Conservation (phyloP, 73 alveolate species). For the Tetrahymena elliotti region DNA sequence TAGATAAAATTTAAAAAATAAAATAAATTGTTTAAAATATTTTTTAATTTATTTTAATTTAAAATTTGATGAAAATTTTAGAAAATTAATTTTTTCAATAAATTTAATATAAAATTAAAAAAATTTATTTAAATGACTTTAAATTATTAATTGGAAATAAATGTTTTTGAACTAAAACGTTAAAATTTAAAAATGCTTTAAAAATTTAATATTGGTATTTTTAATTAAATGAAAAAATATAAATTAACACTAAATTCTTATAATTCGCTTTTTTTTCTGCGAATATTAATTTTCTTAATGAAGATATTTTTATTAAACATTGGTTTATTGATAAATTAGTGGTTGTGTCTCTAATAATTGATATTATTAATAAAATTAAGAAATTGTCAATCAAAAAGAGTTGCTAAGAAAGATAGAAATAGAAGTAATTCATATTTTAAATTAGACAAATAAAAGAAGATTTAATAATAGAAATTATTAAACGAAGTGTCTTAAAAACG, state of each 20-base stretch:
- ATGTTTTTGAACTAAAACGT: neutral
- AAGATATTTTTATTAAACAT: neutral
- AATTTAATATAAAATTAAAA: too few species aligned
- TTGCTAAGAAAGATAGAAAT: neutral
- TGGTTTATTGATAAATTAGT: neutral
- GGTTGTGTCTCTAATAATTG: neutral
- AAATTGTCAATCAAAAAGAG: neutral
- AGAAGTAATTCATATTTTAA: neutral
- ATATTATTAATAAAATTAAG: neutral
- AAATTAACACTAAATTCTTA: neutral
- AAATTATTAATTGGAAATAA: too few species aligned
- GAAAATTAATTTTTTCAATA: too few species aligned
- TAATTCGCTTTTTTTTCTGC: neutral
- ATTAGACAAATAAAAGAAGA: neutral
- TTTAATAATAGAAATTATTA: neutral
- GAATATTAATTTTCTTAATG: neutral
- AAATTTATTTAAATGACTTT: too few species aligned
- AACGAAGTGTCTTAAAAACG: neutral
- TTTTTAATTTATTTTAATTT: too few species aligned
- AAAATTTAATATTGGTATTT: neutral
- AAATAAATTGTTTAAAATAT: too few species aligned
- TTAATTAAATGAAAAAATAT: neutral
- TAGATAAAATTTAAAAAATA: too few species aligned
- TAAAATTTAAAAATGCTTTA: neutral
- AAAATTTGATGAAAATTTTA: too few species aligned